Conservation (phyloP, 2,329 filamentous ascomycete species). For the Rutstroemia sydowiana region DNA sequence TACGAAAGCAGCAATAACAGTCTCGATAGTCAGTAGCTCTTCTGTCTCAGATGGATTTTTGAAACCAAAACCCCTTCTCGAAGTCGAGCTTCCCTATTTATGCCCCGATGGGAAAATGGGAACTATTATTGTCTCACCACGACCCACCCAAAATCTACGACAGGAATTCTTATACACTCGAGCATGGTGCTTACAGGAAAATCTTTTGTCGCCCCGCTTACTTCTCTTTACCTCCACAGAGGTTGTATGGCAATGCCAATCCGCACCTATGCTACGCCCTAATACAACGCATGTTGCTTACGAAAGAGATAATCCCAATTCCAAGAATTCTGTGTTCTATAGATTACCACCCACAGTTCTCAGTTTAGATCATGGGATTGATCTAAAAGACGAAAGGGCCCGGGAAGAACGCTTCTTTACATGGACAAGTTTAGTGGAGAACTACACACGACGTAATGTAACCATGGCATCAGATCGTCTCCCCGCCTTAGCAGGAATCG, state of each 20-base stretch:
- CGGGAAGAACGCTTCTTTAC: too few relatives aligned
- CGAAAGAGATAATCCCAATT: not conserved
- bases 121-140: too few relatives aligned
- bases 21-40: too few relatives aligned
- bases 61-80: too few relatives aligned
- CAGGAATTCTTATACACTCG: not conserved
- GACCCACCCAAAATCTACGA: too few relatives aligned
- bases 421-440: constrained; percentile 10
- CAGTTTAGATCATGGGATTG: too few relatives aligned
- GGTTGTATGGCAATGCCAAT: constrained; percentile 15
- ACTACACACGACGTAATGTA: constrained; percentile 13
- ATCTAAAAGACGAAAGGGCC: too few relatives aligned
- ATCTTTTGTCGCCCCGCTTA: not conserved
- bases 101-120: too few relatives aligned
- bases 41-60: too few relatives aligned
- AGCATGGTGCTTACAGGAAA: not conserved
- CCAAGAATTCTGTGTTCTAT: constrained; percentile 8
- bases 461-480: constrained; percentile 12
- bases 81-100: too few relatives aligned
- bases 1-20: too few relatives aligned
- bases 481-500: constrained; percentile 13
- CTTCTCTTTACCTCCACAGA: not conserved
- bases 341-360: constrained; percentile 7
- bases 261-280: constrained; percentile 8
- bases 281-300: constrained; percentile 11